Base-by-base conservation (phyloP, 2,329 filamentous ascomycete species). In the Fusarium tricinctum region DNA sequence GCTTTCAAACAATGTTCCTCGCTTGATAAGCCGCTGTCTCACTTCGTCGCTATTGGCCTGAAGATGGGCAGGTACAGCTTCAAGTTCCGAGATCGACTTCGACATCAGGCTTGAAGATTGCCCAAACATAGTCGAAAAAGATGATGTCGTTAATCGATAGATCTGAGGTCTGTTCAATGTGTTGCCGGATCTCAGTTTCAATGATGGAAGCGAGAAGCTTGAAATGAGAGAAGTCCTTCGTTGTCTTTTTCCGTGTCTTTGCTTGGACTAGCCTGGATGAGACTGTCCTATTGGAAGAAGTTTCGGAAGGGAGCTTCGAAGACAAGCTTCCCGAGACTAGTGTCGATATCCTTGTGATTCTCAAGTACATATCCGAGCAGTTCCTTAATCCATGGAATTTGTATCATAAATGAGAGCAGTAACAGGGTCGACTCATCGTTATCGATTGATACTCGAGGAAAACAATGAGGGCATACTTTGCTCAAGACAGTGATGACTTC, bases 71-170 rank as follows among this genome's bases (percentile, higher is more conserved):
- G 58, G 61, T 0, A 58, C 9, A 5, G 28, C 30, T 0, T 23
- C 51, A 2, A 63, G 35, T 22, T 64, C 45, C 23, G 40, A 20
- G 6, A 64, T 63, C 1, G 50, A 28, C 3, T 19, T 64, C 51
- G 4, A 28, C 14, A 0, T 32, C 46, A 3, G 51, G 58, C 10
- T 58, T 46, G 26, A 64, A 63, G 6, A 64, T 46, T 2, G 61
- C 42, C 51, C 58, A 64, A 9, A 63, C 45, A 23, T 52, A 64
- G 10, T 64, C 46, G 28, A 63, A 64, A 1, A 40, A 51, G 15
- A 64, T 58, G 13, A 64, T 58, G 1, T 28, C 13, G 7, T 52
- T 63, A 0, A 45, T 15, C 7, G 58, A 3, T 14, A 58, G 39
- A 22, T 63, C 61, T 6, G n/a, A 14, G 15, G 30, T 30, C 20